Conservation (phyloP, 495 filamentous ascomycete genomes). For the Pseudoneurospora amorphoporcata region DNA sequence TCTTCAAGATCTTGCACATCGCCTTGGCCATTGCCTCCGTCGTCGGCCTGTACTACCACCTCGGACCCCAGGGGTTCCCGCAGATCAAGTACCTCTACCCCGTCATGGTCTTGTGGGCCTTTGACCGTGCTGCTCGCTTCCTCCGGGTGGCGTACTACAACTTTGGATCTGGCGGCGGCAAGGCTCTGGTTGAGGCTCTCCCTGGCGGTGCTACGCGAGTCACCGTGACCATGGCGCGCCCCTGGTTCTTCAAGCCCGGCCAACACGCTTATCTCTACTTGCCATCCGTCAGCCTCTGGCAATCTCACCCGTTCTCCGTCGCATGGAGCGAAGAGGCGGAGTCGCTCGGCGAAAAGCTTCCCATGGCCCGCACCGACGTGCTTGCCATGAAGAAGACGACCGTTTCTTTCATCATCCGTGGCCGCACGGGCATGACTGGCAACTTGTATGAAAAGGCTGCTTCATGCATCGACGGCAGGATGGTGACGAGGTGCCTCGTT, state of each 20-base stretch:
- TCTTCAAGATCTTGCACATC: constrained; percentile 73
- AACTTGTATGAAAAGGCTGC: constrained; percentile 60
- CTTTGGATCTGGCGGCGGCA: constrained; percentile 49
- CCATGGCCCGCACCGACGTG: constrained; percentile 47
- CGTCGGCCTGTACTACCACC: constrained; percentile 59
- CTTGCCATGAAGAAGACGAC: constrained; percentile 48
- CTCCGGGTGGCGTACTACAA: constrained; percentile 55
- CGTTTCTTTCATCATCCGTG: constrained; percentile 69
- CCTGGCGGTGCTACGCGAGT: constrained; percentile 56
- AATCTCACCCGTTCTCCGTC: constrained; percentile 57
- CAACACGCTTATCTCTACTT: constrained; percentile 78
- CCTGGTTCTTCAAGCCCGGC: constrained; percentile 62
- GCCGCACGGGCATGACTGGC: constrained; percentile 75
- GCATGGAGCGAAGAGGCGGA: constrained; percentile 52
- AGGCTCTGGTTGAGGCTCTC: constrained; percentile 49
- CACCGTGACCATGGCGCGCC: constrained; percentile 67
- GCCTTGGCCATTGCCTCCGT: constrained; percentile 52
- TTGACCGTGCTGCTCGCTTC: constrained; percentile 51
- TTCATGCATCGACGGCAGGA: constrained; percentile 44
- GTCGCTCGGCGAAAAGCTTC: constrained; percentile 39
- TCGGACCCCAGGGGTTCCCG: constrained; percentile 48
- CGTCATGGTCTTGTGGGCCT: constrained; percentile 53
- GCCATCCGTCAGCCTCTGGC: constrained; percentile 60
- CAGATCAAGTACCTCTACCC: constrained; percentile 52
- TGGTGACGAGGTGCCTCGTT: constrained; percentile 53